Base-by-base conservation (phyloP, 306 rosid species). In the Alnus glutinosa region DNA sequence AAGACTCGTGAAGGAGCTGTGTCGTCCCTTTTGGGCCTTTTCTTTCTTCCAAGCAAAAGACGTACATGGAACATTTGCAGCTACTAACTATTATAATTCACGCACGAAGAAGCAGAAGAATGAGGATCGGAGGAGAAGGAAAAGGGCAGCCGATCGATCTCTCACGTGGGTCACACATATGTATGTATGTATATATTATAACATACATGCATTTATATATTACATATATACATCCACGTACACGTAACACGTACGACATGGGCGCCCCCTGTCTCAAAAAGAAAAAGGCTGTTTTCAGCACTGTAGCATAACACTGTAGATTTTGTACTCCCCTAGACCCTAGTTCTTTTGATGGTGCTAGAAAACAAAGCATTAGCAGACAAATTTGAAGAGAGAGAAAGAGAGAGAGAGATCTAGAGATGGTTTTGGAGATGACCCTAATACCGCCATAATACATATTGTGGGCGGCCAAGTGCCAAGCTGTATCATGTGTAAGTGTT, bases 401-500 rank as follows among this genome's bases (percentile, higher is more conserved):
- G 75, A 59, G 32, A 51, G 51, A 39, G 4, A 3, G 4, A 37
- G 39, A 42, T 23, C 0, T 23, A 23, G 28, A 15, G 79, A 86
- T 75, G 84, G 92, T 83, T 83, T 88, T 74, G 84, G 79, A 71
- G 74, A 42, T n/a, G 49, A 72, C 73, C 72, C 66, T 82, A 77
- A 62, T 74, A 80, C 76, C 58, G 19, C 37, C 76, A 69, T 37
- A 58, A 28, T 18, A 63, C 78, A 90, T 92, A 84, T 83, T 92
- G 97, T 92, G 97, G 93, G 97, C 93, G 84, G 89, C 77, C 87
- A 78, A 84, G 92, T 86, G 89, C 77, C 86, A 78, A 84, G 87
- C 71, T 75, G 89, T 83, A 77, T 89, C 37, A 42, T 39, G 30
- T 13, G 64, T 72, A 62, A 51, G 70, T 72, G 70, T 67, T 76